A percentile compares a stretch with the other conserved stretches of the same genome.
Evolutionary conservation across 768 basidiomycete genomes (phyloP).

Genomic region (Lyophyllum semitale): DNA sequence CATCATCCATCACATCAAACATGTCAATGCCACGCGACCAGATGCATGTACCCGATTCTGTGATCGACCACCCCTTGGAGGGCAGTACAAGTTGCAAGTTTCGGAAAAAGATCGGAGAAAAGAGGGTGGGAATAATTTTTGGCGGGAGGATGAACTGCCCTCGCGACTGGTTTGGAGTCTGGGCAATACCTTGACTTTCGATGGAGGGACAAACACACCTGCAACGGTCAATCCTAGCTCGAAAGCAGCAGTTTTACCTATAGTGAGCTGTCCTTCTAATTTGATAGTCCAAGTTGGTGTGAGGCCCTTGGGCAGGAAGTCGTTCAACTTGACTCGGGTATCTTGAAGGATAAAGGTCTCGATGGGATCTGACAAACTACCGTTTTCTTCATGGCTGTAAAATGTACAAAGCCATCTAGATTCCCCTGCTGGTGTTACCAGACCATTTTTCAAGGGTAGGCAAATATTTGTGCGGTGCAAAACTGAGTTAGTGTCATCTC

Average conservation of each 20-base stretch:
- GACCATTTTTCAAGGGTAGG: conserved; percentile 65
- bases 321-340: conserved; percentile 67
- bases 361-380: conserved; percentile 45
- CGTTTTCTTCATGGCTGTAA: conserved; percentile 55
- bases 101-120: too few relatives aligned
- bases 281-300: conserved; percentile 57
- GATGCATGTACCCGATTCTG: too few relatives aligned
- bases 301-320: conserved; percentile 61
- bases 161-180: too few relatives aligned
- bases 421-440: conserved; percentile 53
- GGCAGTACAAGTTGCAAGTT: too few relatives aligned
- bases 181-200: background rate
- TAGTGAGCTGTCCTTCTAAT: conserved; percentile 51
- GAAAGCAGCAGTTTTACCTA: conserved; percentile 49
- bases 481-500: background rate
- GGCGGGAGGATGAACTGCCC: too few relatives aligned
- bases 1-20: too few relatives aligned
- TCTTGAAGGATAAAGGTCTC: conserved; percentile 52
- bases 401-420: conserved; percentile 67
- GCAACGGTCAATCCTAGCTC: conserved; percentile 67
- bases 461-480: conserved; percentile 63
- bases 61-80: too few relatives aligned
- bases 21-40: too few relatives aligned
- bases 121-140: too few relatives aligned
- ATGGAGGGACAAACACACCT: conserved; percentile 31